phyloP scores from a whole-genome alignment of 2,329 filamentous ascomycete species.

The Alternaria sp. region DNA sequence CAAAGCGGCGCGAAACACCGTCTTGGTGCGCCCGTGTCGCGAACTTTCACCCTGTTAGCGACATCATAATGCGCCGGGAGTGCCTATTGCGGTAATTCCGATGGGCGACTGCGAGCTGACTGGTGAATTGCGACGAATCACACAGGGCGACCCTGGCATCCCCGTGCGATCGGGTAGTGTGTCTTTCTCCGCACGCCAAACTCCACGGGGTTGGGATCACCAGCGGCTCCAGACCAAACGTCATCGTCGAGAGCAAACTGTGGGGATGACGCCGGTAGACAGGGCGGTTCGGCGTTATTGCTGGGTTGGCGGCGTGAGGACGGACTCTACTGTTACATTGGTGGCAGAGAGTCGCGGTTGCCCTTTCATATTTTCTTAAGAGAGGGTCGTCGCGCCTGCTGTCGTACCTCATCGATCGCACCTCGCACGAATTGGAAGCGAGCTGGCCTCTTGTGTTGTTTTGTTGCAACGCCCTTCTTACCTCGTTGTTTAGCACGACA shows the following conservation, averaged over 20 bases:
- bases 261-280: slow-evolving; percentile 16
- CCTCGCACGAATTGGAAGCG: not conserved
- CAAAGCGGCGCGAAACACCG: not conserved
- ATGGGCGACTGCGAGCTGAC: not conserved
- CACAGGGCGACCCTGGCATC: not conserved
- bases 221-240: slow-evolving; percentile 20
- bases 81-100: slow-evolving; percentile 6
- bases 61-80: slow-evolving; percentile 11
- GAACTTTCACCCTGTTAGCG: not conserved
- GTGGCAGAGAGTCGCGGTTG: not conserved
- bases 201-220: slow-evolving; percentile 18
- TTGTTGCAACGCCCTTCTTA: not conserved
- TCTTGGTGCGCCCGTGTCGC: not conserved
- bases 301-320: slow-evolving; percentile 6
- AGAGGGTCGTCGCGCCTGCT: slow-evolving; percentile 7
- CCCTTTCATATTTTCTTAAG: slow-evolving; percentile 3
- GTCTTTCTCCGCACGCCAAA: slow-evolving; percentile 22
- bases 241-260: slow-evolving; percentile 16
- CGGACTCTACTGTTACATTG: slow-evolving; percentile 12
- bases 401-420: not conserved
- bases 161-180: slow-evolving; percentile 10
- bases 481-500: not conserved
- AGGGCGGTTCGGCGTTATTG: slow-evolving; percentile 12
- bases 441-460: slow-evolving; percentile 1
- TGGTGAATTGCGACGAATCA: slow-evolving; percentile 4